These are phyloP conservation scores for Acer campestre DNA, from an alignment of 345 rosid species.

Conservation along the genomic window DNA sequence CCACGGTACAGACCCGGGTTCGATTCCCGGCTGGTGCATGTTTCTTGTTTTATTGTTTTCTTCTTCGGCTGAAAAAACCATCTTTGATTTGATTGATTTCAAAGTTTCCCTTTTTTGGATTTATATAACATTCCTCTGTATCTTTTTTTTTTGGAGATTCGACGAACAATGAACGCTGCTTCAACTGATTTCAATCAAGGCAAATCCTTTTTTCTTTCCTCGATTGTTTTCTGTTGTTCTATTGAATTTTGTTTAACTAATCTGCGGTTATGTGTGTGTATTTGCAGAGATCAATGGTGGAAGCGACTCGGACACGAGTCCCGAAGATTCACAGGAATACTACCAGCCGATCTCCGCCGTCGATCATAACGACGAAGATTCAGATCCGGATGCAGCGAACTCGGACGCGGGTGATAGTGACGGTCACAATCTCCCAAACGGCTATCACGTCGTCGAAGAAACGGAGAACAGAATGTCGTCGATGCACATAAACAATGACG, in stretches of 20 bases:
- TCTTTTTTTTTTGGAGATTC: background rate
- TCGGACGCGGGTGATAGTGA: slow-evolving; percentile 24
- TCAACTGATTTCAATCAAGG: slow-evolving; percentile 27
- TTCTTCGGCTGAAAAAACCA: no score
- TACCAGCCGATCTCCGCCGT: slow-evolving; percentile 85
- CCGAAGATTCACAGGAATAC: slow-evolving; percentile 53
- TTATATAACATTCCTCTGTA: background rate
- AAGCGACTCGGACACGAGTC: slow-evolving; percentile 70
- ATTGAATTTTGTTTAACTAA: background rate
- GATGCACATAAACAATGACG: slow-evolving; percentile 41
- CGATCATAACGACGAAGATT: slow-evolving; percentile 39
- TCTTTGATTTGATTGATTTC: background rate
- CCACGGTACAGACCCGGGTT: slow-evolving; percentile 68
- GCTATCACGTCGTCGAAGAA: slow-evolving; percentile 32
- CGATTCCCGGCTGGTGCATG: slow-evolving; percentile 62
- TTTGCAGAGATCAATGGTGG: slow-evolving; percentile 53
- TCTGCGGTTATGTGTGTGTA: background rate
- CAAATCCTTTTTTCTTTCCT: background rate
- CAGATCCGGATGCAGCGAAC: slow-evolving; percentile 20
- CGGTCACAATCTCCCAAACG: slow-evolving; percentile 40
- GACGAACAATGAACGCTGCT: slow-evolving; percentile 27
- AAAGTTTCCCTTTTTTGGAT: background rate
- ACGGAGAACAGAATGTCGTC: slow-evolving; percentile 55
- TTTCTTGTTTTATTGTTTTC: no score
- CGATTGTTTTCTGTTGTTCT: background rate